Evolutionary conservation across 2,329 filamentous ascomycete genomes (phyloP), one percentile per base, ranked within the genome.

Genomic region (Stagonosporopsis vannaccii): DNA sequence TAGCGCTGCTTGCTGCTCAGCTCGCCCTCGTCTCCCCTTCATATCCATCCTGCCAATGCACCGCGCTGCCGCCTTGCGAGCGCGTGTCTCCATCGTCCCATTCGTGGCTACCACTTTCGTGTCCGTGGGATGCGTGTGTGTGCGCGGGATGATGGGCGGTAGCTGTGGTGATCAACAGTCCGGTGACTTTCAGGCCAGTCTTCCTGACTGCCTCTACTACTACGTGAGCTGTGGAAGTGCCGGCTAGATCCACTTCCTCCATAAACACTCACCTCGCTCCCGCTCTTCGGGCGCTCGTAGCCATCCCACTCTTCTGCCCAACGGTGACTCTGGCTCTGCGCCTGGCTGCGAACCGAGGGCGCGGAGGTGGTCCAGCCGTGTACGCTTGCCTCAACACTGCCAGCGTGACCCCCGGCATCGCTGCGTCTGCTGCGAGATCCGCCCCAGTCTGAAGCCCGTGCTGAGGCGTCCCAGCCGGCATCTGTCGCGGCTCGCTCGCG

Each of bases 211-310:
- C 20, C 36, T 17, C 20, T 8, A 25, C 20, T n/a, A 19, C 5
- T 12, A 20, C n/a, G 35, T 8, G 6, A 11, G 12, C 35, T 20
- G 35, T 7, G 12, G 9, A 8, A 7, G 26, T 19, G 32, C 8
- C 17, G 33, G 12, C 35, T 37, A 9, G 52, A 40, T 30, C 48
- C 49, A 35, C 58, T 66, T 1, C 17, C 37, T 17, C 42, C 57
- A 6, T 7, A 43, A 9, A 66, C 56, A 25, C 65, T 61, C 20
- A 64, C 45, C 20, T 69, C 65, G 48, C 66, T 69, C 17, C 39
- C 22, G 7, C 55, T 56, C 48, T 67, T 69, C 6, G 23, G 47
- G 12, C 51, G 46, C 44, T 69, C 66, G 9, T 56, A 68, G 2
- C 66, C 66, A 19, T 69, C 61, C 66, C 65, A 69, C 41, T 59